Percentiles rank a stretch among this genome's conserved stretches.
phyloP scores from a whole-genome alignment of 495 filamentous ascomycete genomes.

The Patellaria atrata region DNA sequence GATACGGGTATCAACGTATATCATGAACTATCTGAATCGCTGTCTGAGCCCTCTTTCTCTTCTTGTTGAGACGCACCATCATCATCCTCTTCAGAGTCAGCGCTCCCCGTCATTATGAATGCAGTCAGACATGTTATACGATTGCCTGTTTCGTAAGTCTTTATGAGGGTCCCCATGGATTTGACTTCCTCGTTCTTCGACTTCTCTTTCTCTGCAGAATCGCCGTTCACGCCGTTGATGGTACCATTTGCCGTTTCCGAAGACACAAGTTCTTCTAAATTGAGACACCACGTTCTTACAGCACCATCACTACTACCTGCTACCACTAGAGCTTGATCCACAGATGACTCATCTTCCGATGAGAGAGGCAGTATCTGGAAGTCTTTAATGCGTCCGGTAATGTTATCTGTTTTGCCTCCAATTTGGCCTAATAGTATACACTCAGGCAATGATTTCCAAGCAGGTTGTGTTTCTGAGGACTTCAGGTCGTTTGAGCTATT shows the following conservation, averaged over 20 bases:
- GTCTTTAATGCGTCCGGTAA: conserved; percentile 71
- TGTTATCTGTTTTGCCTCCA: conserved; percentile 54
- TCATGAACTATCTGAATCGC: too few species aligned
- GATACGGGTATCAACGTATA: background rate
- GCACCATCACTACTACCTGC: conserved; percentile 73
- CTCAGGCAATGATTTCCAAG: too few species aligned
- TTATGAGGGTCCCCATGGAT: conserved; percentile 59
- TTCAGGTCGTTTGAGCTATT: conserved; percentile 17
- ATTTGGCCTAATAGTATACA: conserved; percentile 56
- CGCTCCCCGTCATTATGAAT: conserved; percentile 61
- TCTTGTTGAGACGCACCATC: conserved; percentile 33
- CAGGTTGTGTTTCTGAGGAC: conserved; percentile 22
- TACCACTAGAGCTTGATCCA: conserved; percentile 38
- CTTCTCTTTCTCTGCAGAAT: conserved; percentile 4
- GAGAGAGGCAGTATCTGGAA: conserved; percentile 44
- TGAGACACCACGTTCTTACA: conserved; percentile 58
- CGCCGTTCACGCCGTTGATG: conserved; percentile 12
- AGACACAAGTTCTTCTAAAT: conserved; percentile 26
- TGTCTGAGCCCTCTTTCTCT: conserved; percentile 30
- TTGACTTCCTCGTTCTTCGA: conserved; percentile 22
- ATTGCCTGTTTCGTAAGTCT: conserved; percentile 69
- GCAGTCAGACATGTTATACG: conserved; percentile 79
- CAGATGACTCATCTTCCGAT: background rate
- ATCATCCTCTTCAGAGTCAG: conserved; percentile 35
- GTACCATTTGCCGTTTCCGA: too few species aligned